Conservation (phyloP, 768 basidiomycete genomes). For the Lentinula aciculospora region DNA sequence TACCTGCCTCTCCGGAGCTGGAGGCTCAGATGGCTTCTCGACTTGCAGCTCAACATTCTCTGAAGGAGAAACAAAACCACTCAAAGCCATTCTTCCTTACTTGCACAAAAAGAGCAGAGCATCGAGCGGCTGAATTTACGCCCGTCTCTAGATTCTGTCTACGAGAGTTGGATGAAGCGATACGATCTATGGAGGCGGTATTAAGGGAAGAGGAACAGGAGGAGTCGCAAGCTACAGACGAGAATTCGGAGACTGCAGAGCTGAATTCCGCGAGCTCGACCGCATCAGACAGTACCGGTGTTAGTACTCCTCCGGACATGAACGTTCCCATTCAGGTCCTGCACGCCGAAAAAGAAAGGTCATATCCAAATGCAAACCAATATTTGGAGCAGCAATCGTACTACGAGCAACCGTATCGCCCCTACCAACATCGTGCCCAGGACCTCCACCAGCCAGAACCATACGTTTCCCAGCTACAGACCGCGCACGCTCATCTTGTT, state of each 20-base stretch:
- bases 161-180: constrained; percentile 56
- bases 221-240: background rate
- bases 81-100: constrained; percentile 70
- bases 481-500: background rate
- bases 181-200: constrained; percentile 64
- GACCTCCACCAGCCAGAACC: background rate
- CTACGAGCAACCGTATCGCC: background rate
- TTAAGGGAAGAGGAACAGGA: constrained; percentile 20
- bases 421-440: background rate
- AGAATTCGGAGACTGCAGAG: background rate
- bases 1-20: background rate
- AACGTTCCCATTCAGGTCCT: background rate
- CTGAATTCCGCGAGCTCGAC: background rate
- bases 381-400: background rate
- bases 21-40: constrained; percentile 22
- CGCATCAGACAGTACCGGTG: constrained; percentile 9
- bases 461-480: constrained; percentile 7
- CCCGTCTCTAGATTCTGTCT: constrained; percentile 75
- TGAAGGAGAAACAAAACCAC: constrained; percentile 56
- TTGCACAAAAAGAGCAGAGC: constrained; percentile 69
- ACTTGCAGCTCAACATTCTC: constrained; percentile 40
- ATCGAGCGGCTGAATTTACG: constrained; percentile 60
- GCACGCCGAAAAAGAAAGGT: background rate
- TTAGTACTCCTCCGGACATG: constrained; percentile 3
- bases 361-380: background rate